A percentile compares a stretch with the other conserved stretches of the same genome.
phyloP scores from a whole-genome alignment of 768 basidiomycete genomes.

The Trametes punicea region DNA sequence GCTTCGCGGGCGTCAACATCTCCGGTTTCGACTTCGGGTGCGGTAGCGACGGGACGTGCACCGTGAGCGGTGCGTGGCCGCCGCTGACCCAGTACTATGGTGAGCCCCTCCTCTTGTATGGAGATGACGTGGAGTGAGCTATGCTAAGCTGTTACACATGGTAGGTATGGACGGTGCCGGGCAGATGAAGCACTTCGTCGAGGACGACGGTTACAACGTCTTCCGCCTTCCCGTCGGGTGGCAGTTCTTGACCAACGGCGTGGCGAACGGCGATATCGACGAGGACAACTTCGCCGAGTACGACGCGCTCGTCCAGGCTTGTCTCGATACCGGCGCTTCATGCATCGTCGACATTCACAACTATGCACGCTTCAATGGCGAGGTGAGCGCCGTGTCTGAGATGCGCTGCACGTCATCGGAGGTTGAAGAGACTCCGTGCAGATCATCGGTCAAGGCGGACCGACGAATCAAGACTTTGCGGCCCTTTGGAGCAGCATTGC shows the following conservation, averaged over 20 bases:
- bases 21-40: conserved; percentile 34
- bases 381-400: neutral
- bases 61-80: conserved; percentile 34
- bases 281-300: conserved; percentile 37
- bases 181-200: conserved; percentile 31
- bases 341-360: conserved; percentile 56
- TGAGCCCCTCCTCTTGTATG: conserved; percentile 12
- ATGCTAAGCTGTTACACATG: neutral
- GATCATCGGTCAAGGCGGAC: conserved; percentile 41
- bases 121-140: neutral
- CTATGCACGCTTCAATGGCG: conserved; percentile 54
- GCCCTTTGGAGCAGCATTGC: conserved; percentile 42
- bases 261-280: conserved; percentile 48
- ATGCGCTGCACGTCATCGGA: neutral
- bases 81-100: conserved; percentile 47
- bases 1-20: conserved; percentile 47
- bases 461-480: conserved; percentile 38
- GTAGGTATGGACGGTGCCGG: conserved; percentile 17
- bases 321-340: conserved; percentile 38
- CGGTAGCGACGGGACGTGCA: conserved; percentile 44
- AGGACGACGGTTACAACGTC: conserved; percentile 18
- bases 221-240: conserved; percentile 19
- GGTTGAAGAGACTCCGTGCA: neutral
- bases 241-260: conserved; percentile 29
- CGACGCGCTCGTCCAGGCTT: conserved; percentile 46